These are phyloP conservation scores for Metschnikowia bowlesiae DNA, from an alignment of 805 yeast species.

Conservation along the genomic window DNA sequence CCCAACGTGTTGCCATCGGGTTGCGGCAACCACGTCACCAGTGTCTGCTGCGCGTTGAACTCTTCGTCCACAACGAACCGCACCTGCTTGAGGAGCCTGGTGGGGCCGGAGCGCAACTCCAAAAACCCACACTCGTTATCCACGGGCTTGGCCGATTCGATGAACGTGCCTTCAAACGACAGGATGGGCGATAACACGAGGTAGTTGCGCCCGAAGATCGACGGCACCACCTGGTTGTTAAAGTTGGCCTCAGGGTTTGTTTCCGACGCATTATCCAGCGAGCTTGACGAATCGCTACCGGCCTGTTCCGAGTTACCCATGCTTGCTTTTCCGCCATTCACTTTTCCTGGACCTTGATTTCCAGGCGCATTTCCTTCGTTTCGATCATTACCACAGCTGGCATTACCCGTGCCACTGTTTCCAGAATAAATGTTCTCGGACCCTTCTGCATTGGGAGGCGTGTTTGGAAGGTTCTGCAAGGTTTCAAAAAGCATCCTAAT, in stretches of 20 bases:
- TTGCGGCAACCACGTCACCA: neutral
- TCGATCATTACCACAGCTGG: neutral
- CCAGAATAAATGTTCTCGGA: no score
- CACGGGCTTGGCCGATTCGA: neutral
- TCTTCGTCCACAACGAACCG: constrained; percentile 3
- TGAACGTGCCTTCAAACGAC: constrained; percentile 2
- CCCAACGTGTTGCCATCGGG: neutral
- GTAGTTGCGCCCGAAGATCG: neutral
- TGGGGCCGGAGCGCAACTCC: neutral
- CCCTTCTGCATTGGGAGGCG: neutral
- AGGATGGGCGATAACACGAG: constrained; percentile 2
- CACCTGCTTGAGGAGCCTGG: neutral
- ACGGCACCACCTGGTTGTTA: neutral
- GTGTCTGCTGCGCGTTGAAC: neutral
- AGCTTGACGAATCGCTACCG: neutral
- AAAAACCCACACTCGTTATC: constrained; percentile 1
- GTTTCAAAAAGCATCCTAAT: neutral
- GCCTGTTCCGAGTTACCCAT: neutral
- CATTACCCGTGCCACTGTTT: no score
- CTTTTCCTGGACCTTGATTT: neutral
- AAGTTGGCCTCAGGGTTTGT: constrained; percentile 1
- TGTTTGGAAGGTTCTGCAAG: neutral
- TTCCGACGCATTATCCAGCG: neutral
- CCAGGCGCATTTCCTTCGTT: neutral
- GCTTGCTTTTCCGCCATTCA: no score